Evolutionary conservation across 257 asterid species (phyloP), one percentile per base, ranked within the genome.

Genomic region (Perilla frutescens): DNA sequence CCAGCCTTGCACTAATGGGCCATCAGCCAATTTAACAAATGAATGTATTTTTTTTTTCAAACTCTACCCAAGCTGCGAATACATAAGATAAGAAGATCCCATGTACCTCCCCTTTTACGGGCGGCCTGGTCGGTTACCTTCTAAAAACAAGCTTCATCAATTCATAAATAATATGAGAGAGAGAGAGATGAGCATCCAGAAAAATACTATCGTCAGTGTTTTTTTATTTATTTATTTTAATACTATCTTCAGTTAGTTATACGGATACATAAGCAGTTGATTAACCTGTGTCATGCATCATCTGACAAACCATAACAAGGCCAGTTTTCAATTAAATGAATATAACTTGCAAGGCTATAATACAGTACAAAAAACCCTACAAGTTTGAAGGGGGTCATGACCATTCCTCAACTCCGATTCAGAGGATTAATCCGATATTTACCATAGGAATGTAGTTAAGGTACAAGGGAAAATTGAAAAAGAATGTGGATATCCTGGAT

Each of bases 361-460:
- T 37, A n/a, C 66, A 41, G 15, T 61, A 61, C 32, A 61, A 15
- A 51, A 62, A 41, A 14, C 5, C 45, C 8, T 59, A 61, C 67
- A 14, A 13, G 11, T 40, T 57, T 29, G 37, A 20, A 48, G 36
- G 56, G 14, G 59, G 44, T 70, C 39, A 31, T 56, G 26, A 44
- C 40, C 70, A 26, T 48, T 71, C 47, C 61, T 55, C 56, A 70
- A 56, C 75, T 11, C 40, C 9, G 5, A 20, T 43, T 34, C 7
- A 13, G n/a, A 47, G 8, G 29, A 44, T 47, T 43, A 59, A 3
- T 8, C 62, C 9, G 3, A 15, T 72, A 62, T 20, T 72, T 61
- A 20, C 20, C 48, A 58, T 8, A 41, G 7, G 47, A 69, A 63
- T n/a, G 67, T 48, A 20, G 12, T 31, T 37, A 49, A n/a, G 50